Base-by-base conservation (phyloP, 257 asterid species). In the Schizonepeta tenuifolia region DNA sequence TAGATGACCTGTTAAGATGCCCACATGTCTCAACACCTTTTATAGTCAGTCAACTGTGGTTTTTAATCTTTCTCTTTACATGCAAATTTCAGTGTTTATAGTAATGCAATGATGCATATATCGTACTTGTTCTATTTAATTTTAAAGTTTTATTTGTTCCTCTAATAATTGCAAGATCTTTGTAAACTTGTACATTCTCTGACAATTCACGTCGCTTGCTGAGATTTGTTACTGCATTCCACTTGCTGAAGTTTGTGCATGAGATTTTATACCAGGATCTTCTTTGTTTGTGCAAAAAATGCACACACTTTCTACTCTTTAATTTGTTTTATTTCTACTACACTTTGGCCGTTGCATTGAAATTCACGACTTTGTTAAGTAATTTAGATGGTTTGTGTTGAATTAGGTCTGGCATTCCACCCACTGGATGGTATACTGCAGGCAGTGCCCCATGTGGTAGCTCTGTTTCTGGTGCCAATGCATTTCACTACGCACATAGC, bases 371-470 rank as follows among this genome's bases (percentile, higher is more conserved):
- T 56, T 36, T 21, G 38, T 60, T 15, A 62, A 67, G 65, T 70
- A 36, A 17, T 49, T 71, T 53, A 17, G 15, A 57, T 35, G 14
- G 38, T 63, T 70, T 5, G 3, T 64, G 73, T 69, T 58, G 43
- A 49, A 71, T 51, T 50, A 92, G 99, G 99, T 71, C 80, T 88
- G 76, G 99, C 99, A 0, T 92, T 92, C 95, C 92, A 95, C 88
- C 99, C 97, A 0, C 62, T 92, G 59, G 99, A 95, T 53, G 99
- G 99, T 59, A 92, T 90, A 74, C 88, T 95, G 28, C 98, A 92
- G 84, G 99, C 97, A 6, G 75, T 80, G 24, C 97, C 98, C 35
- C 99, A 90, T 13, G 93, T 92, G 38, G 12, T 88, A 18, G 96
- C 96, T 72, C 96, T 92, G 68, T 90, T 92, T 74, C 75, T 95